Conservation (phyloP, 2,329 filamentous ascomycete genomes). For the Bretziella fagacearum region DNA sequence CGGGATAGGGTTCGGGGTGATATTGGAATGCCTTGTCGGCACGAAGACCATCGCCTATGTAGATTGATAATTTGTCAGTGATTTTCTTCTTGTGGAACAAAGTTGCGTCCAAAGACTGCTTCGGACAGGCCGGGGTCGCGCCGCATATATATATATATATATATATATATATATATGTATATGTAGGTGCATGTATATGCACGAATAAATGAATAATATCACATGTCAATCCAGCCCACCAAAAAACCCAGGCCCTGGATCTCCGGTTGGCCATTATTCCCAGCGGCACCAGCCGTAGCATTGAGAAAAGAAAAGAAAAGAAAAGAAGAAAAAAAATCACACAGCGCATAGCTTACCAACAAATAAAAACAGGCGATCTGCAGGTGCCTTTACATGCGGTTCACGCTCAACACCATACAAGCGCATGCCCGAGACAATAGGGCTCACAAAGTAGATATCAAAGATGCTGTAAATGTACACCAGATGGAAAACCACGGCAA, state of each 20-base stretch:
- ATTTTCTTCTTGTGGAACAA: neutral
- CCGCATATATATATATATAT: too few relatives aligned
- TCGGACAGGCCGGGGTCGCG: too few relatives aligned
- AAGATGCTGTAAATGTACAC: conserved; percentile 94
- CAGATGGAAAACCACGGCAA: conserved; percentile 83
- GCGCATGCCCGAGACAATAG: conserved; percentile 89
- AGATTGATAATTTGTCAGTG: conserved; percentile 1
- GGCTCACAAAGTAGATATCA: conserved; percentile 96
- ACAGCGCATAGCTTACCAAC: conserved; percentile 48
- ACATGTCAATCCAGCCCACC: neutral
- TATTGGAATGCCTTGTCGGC: conserved; percentile 96
- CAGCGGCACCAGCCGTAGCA: too few relatives aligned
- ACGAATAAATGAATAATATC: neutral
- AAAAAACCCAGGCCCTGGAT: too few relatives aligned
- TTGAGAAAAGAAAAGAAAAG: neutral
- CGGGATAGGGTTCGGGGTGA: conserved; percentile 68
- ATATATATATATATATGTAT: too few relatives aligned
- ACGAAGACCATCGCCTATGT: conserved; percentile 70
- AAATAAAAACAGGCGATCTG: conserved; percentile 79
- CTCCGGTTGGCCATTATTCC: too few relatives aligned
- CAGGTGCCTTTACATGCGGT: conserved; percentile 48
- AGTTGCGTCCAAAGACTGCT: too few relatives aligned
- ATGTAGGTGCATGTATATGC: too few relatives aligned
- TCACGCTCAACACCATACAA: conserved; percentile 54
- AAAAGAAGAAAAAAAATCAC: neutral